phyloP scores from a whole-genome alignment of 2,329 filamentous ascomycete species.

The Penicillium sp. region DNA sequence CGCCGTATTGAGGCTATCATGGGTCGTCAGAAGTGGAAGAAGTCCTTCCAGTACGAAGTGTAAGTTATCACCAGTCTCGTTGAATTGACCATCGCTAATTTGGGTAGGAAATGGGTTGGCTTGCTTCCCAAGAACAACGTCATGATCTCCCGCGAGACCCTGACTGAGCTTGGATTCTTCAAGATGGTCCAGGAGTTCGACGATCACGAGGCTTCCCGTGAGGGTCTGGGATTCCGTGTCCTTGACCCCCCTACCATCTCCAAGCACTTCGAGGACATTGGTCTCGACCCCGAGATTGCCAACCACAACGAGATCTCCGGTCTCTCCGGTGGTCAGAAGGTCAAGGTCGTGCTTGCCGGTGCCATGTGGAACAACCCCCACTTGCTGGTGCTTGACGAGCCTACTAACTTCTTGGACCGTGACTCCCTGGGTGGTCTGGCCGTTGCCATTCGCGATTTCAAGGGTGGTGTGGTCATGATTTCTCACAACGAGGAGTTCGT shows the following conservation, averaged over 20 bases:
- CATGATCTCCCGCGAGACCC: slow-evolving; percentile 88
- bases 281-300: slow-evolving; percentile 94
- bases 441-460: slow-evolving; percentile 97
- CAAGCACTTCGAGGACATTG: slow-evolving; percentile 97
- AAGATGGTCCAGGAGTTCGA: slow-evolving; percentile 98
- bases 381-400: slow-evolving; percentile 94
- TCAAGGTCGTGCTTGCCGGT: slow-evolving; percentile 95
- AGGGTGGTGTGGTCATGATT: slow-evolving; percentile 98
- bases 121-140: slow-evolving; percentile 91
- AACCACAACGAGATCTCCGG: slow-evolving; percentile 98
- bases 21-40: slow-evolving; percentile 98
- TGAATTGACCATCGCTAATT: slow-evolving; percentile 4
- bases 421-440: slow-evolving; percentile 95
- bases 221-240: slow-evolving; percentile 93
- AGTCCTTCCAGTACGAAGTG: slow-evolving; percentile 98
- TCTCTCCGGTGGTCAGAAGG: slow-evolving; percentile 94
- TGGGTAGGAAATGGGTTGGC: slow-evolving; percentile 74
- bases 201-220: slow-evolving; percentile 96
- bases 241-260: slow-evolving; percentile 91
- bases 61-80: slow-evolving; percentile 45
- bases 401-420: slow-evolving; percentile 98
- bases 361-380: slow-evolving; percentile 99
- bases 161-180: slow-evolving; percentile 79
- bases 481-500: slow-evolving; percentile 99
- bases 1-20: slow-evolving; percentile 85